Evolutionary conservation across 306 rosid genomes (phyloP), one percentile per base, ranked within the genome.

Genomic region (Sphenostylis stenocarpa): DNA sequence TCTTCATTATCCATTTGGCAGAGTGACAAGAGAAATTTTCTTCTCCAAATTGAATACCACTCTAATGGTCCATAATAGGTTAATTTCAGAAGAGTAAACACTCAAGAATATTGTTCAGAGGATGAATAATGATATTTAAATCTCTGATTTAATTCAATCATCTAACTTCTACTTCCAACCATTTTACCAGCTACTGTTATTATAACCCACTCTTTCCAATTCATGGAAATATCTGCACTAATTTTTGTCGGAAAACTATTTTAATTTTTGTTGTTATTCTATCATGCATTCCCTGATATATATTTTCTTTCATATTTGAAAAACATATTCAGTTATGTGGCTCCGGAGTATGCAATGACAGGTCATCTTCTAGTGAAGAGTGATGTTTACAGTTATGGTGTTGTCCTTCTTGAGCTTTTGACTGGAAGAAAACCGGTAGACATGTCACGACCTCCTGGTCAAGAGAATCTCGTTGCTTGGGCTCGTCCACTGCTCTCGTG

Each of bases 321-420:
- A 67, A 57, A 64, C 52, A 19, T 33, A 65, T 78, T 43, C 87
- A 95, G 98, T 64, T 95, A 92, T 52, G 98, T 95, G 81, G 98
- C 98, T 43, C 98, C 98, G 0, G 98, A 95, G 86, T 95, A 95
- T 34, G 98, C 97, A 11, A 95, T 95, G 98, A 95, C 98, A 0
- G 98, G 98, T 3, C 98, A 95, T 86, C 96, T 95, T 76, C 97
- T 95, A 31, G 97, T 95, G 58, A 95, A 95, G 84, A 95, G 98
- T 63, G 98, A 95, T 64, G 98, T 95, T 56, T 95, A 95, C 73
- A 95, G 98, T 81, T 95, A 95, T 61, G 98, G 98, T 29, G 98
- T 95, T 73, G 98, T 95, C 77, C 96, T 95, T 33, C 97, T 95
- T 33, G 98, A 95, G 83, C 93, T 95, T 75, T 84, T 95, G 78